A percentile compares a stretch with the other conserved stretches of the same genome.
Conservation (phyloP, 2,329 filamentous ascomycete species). For the Ascocoryne sarcoides region DNA sequence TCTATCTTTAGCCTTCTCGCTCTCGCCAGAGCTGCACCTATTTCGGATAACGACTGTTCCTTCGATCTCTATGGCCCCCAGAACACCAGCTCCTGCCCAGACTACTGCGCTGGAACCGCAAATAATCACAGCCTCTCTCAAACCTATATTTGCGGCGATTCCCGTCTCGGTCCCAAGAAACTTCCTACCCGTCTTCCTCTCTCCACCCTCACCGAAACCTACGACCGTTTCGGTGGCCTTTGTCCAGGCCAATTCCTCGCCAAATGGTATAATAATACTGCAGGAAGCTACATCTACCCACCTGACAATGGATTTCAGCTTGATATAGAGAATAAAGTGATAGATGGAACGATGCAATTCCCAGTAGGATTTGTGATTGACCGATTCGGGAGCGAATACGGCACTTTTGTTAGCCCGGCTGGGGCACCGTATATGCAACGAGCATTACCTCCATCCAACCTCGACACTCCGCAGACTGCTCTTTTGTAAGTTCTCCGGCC, state of each 20-base stretch:
- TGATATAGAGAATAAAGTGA: slow-evolving; percentile 28
- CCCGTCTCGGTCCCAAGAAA: slow-evolving; percentile 31
- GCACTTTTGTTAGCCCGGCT: slow-evolving; percentile 35
- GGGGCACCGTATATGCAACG: slow-evolving; percentile 39
- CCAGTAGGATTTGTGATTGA: slow-evolving; percentile 36
- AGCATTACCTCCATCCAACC: slow-evolving; percentile 37
- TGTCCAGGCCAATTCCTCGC: slow-evolving; percentile 35
- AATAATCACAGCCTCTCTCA: slow-evolving; percentile 19
- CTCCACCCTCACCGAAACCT: slow-evolving; percentile 25
- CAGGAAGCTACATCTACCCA: slow-evolving; percentile 32
- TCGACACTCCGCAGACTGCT: slow-evolving; percentile 33
- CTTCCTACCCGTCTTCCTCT: slow-evolving; percentile 30
- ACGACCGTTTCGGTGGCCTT: slow-evolving; percentile 33
- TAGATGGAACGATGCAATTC: slow-evolving; percentile 35
- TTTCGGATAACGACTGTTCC: not conserved
- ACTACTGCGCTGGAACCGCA: slow-evolving; percentile 29
- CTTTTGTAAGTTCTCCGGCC: not conserved
- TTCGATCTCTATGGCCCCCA: not conserved
- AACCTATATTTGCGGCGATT: slow-evolving; percentile 32
- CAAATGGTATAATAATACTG: slow-evolving; percentile 26
- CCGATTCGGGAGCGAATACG: slow-evolving; percentile 39
- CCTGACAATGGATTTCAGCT: slow-evolving; percentile 34
- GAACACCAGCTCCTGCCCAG: not conserved
- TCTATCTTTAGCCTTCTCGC: not conserved
- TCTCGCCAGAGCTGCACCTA: not conserved